Evolutionary conservation across 768 basidiomycete genomes (phyloP).

Genomic region (Boletus rubescentipes): DNA sequence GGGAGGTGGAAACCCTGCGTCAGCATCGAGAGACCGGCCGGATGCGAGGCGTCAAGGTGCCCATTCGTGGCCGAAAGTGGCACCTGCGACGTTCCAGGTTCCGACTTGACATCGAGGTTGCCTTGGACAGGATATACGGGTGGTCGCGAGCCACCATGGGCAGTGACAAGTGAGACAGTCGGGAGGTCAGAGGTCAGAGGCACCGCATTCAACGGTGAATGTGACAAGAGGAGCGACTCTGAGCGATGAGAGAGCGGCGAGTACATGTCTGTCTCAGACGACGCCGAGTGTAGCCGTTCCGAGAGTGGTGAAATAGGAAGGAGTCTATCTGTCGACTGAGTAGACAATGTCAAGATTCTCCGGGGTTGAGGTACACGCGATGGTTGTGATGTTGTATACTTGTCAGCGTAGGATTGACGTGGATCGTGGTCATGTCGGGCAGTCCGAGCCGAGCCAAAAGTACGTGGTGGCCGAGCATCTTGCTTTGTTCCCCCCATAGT

Average conservation of each 20-base stretch:
- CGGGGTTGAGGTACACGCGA: not conserved
- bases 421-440: not conserved
- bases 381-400: not conserved
- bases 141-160: not conserved
- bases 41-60: not conserved
- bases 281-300: constrained; percentile 11
- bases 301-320: constrained; percentile 21
- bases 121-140: not conserved
- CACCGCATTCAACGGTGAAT: not conserved
- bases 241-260: constrained; percentile 13
- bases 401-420: not conserved
- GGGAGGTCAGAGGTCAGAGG: not conserved
- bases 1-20: not conserved
- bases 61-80: not conserved
- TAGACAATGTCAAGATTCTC: constrained; percentile 4
- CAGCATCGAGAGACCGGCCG: not conserved
- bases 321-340: constrained; percentile 21
- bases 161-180: constrained; percentile 4
- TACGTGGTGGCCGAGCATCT: constrained; percentile 6
- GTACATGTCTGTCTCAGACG: constrained; percentile 12
- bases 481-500: constrained; percentile 8
- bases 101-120: constrained; percentile 5
- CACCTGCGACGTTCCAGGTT: not conserved
- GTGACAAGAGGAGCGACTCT: constrained; percentile 2
- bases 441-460: not conserved